phyloP scores from a whole-genome alignment of 2,329 filamentous ascomycete species.

The Aspergillus novofumigatus region DNA sequence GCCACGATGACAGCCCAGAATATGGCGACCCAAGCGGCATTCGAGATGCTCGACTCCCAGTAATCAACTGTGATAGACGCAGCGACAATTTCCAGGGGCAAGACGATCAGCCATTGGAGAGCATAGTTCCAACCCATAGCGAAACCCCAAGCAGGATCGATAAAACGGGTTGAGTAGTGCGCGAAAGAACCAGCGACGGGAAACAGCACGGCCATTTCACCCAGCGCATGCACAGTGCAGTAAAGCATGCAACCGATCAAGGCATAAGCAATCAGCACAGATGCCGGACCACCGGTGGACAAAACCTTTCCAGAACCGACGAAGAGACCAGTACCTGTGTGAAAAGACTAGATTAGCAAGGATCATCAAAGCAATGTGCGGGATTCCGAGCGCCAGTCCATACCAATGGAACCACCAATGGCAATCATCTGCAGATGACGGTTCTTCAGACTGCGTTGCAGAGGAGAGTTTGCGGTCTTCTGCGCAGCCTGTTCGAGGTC shows the following conservation, averaged over 20 bases:
- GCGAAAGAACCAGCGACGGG: constrained; percentile 91
- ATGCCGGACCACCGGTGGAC: constrained; percentile 69
- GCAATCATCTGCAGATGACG: constrained; percentile 97
- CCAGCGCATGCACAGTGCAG: constrained; percentile 85
- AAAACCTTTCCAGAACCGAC: constrained; percentile 75
- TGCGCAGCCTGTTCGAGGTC: constrained; percentile 60
- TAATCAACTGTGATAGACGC: constrained; percentile 80
- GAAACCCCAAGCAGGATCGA: constrained; percentile 92
- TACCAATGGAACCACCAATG: constrained; percentile 85
- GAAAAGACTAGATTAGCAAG: constrained; percentile 6
- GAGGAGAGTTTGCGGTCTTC: constrained; percentile 66
- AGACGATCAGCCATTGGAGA: constrained; percentile 77
- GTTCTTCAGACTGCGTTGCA: constrained; percentile 74
- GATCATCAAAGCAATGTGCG: not conserved
- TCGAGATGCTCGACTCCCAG: constrained; percentile 64
- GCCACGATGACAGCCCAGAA: constrained; percentile 71
- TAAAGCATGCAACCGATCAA: constrained; percentile 85
- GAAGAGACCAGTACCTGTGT: constrained; percentile 72
- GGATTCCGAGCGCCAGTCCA: constrained; percentile 4
- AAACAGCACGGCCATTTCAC: constrained; percentile 85
- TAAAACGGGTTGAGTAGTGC: constrained; percentile 83
- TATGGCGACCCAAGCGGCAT: constrained; percentile 74
- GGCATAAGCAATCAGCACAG: constrained; percentile 70
- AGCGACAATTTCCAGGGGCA: constrained; percentile 83
- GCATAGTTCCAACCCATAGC: constrained; percentile 96